Evolutionary conservation across 768 basidiomycete species (phyloP).

Genomic region (Rhizopogon vinicolor): DNA sequence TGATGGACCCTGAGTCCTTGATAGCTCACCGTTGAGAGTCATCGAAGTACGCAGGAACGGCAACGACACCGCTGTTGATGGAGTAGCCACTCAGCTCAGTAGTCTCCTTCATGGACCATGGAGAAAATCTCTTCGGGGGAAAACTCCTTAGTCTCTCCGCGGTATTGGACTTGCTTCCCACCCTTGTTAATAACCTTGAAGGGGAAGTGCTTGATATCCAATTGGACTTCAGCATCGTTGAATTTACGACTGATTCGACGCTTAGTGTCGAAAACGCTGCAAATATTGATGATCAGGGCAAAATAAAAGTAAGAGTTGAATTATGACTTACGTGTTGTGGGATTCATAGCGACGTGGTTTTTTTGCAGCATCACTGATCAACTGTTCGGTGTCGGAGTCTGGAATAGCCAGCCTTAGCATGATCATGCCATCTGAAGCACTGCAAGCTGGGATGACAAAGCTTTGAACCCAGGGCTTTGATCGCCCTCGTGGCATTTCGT

Average conservation of each 20-base stretch:
- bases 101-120: constrained; percentile 99
- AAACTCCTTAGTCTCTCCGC: constrained; percentile 91
- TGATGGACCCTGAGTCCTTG: constrained; percentile 94
- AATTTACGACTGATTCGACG: constrained; percentile 96
- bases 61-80: constrained; percentile 89
- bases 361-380: constrained; percentile 99
- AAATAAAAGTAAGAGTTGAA: neutral
- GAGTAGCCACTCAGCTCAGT: constrained; percentile 75
- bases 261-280: constrained; percentile 95
- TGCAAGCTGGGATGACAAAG: too few species aligned
- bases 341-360: constrained; percentile 99
- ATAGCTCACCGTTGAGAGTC: constrained; percentile 98
- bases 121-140: constrained; percentile 98
- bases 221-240: constrained; percentile 78
- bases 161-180: constrained; percentile 90
- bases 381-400: constrained; percentile 82
- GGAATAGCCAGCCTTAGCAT: too few species aligned
- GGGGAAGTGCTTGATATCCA: constrained; percentile 88
- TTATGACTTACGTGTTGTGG: constrained; percentile 63
- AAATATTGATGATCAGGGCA: constrained; percentile 5
- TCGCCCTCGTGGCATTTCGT: too few species aligned
- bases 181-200: constrained; percentile 86
- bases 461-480: too few species aligned
- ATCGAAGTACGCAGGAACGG: constrained; percentile 98
- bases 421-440: too few species aligned